These are phyloP conservation scores for Spinacia oleracea DNA, from an alignment of 179 eudicot genomes.

Conservation along the genomic window DNA sequence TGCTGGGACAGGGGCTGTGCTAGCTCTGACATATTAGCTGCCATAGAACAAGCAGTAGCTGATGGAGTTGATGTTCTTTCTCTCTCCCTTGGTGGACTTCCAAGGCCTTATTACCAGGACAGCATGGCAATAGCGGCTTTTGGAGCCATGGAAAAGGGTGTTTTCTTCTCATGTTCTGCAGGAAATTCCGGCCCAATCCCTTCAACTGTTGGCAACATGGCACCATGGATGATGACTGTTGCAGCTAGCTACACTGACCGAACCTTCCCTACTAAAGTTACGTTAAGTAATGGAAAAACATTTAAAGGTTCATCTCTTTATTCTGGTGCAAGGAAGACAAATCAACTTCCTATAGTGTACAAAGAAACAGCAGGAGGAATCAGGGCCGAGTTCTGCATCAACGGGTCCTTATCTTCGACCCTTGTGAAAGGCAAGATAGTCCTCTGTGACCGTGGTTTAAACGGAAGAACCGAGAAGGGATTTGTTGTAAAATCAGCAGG, in stretches of 20 bases:
- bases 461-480: constrained; percentile 53
- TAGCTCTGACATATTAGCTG: constrained; percentile 67
- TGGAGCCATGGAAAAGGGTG: constrained; percentile 60
- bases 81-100: constrained; percentile 65
- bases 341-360: constrained; percentile 46
- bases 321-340: constrained; percentile 44
- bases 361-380: constrained; percentile 48
- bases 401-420: constrained; percentile 39
- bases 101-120: constrained; percentile 58
- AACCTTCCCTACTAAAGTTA: constrained; percentile 47
- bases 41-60: constrained; percentile 58
- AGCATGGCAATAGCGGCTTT: constrained; percentile 68
- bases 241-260: constrained; percentile 70
- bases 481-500: constrained; percentile 60
- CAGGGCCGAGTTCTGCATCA: constrained; percentile 51
- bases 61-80: constrained; percentile 78
- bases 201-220: constrained; percentile 58
- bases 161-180: constrained; percentile 70
- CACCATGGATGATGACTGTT: constrained; percentile 78
- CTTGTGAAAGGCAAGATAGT: constrained; percentile 67
- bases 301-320: constrained; percentile 60
- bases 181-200: constrained; percentile 73
- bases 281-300: constrained; percentile 49
- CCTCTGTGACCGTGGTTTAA: constrained; percentile 60
- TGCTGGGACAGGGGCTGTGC: constrained; percentile 68